A percentile compares a stretch with the other conserved stretches of the same genome.
Evolutionary conservation across 2,329 filamentous ascomycete species (phyloP).

Genomic region (Peltaster fructicola): DNA sequence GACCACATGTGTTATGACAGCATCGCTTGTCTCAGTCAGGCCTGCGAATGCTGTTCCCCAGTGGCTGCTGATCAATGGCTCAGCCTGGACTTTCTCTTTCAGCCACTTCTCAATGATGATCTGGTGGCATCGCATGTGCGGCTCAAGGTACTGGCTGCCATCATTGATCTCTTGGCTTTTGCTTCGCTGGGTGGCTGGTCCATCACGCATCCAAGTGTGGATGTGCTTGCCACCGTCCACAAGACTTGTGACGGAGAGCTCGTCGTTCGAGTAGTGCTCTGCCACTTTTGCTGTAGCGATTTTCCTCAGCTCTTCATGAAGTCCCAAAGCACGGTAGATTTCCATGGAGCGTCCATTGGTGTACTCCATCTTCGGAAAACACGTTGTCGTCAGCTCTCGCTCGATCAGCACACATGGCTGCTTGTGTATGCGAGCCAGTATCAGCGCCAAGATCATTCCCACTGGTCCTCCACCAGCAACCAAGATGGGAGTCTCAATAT

Average conservation of each 20-base stretch:
- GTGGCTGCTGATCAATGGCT: too few relatives aligned
- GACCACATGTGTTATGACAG: too few relatives aligned
- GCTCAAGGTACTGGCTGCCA: background rate
- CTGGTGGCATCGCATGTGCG: background rate
- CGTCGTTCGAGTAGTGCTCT: background rate
- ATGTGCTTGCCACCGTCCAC: background rate
- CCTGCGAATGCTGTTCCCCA: too few relatives aligned
- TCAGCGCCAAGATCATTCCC: background rate
- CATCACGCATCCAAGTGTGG: too few relatives aligned
- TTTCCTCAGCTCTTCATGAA: slow-evolving; percentile 1
- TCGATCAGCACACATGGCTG: too few relatives aligned
- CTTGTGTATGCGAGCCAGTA: background rate
- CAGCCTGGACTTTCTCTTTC: too few relatives aligned
- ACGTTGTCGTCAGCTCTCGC: background rate
- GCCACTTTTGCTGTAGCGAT: too few relatives aligned
- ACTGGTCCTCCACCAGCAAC: slow-evolving; percentile 1
- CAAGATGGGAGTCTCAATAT: too few relatives aligned
- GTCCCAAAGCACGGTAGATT: background rate
- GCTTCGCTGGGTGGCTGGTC: too few relatives aligned
- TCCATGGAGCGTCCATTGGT: slow-evolving; percentile 2
- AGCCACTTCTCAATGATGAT: slow-evolving; percentile 1
- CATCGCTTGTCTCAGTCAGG: too few relatives aligned
- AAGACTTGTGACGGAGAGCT: background rate
- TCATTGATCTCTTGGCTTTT: slow-evolving; percentile 1
- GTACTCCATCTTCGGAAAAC: slow-evolving; percentile 1